Evolutionary conservation across 192 early-diverging fungal species (phyloP), one percentile per base, ranked within the genome.

Genomic region (Backusella macrospora): DNA sequence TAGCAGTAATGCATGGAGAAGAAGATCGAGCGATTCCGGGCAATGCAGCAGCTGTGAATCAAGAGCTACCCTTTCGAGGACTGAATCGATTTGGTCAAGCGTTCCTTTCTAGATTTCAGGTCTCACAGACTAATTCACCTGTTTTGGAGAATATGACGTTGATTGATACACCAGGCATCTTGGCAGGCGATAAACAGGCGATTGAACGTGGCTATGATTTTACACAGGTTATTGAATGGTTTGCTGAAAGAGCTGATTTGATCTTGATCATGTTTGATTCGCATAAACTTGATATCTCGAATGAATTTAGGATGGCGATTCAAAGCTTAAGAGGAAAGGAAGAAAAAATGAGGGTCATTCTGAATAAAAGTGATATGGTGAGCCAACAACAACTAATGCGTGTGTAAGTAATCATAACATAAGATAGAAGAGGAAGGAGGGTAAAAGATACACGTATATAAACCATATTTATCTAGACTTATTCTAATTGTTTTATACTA

Each of bases 321-420:
- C 82, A 85, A 68, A 84, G 86, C 5, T 79, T 94, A 65, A 86
- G 84, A 34, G 93, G 93, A 4, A 89, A 95, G 55, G 93, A 94
- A 43, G 93, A 94, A 69, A 96, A 95, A 77, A 88, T 94, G 9
- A 83, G 91, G 10, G 86, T 94, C 0, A 89, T 94, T 40, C 80
- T 96, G 3, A 95, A 95, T 83, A 95, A 96, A 78, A 90, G 90
- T 52, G 92, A 96, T 78, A 88, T 87, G 88, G 89, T 96, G 43
- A 91, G 80, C 78, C 89, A 90, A 67, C 92, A 94, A 77, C 90
- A 96, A 83, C 81, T 96, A 65, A 91, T 95, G 90, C 82, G 93
- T 44, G 92, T 95, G 80, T 90, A 87, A 84, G 81, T 89, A 7
- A 16, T 15, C 21, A 16, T 34, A 6, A 21, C 26, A 7, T 48